Percentiles rank a stretch among this genome's conserved stretches.
These are phyloP conservation scores for Aureobasidium sp. DNA, from an alignment of 2,329 filamentous ascomycete species.

Conservation along the genomic window DNA sequence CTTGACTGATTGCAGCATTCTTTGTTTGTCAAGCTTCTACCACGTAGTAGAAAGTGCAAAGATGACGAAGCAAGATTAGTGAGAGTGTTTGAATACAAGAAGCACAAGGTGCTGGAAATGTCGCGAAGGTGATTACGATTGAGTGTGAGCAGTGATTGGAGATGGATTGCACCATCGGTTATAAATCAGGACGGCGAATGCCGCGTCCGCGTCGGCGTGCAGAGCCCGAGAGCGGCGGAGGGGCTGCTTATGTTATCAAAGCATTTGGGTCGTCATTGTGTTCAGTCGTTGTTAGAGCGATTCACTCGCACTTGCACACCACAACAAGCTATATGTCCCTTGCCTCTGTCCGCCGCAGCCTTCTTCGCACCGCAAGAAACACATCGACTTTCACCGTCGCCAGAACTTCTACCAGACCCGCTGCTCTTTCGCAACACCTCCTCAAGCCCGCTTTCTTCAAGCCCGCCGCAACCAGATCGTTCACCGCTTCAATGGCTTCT, in stretches of 20 bases:
- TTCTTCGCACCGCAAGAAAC: conserved; percentile 17
- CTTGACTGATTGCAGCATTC: neutral
- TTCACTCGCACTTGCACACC: neutral
- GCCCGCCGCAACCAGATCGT: conserved; percentile 25
- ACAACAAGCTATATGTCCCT: conserved; percentile 7
- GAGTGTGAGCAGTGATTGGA: neutral
- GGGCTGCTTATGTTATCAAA: neutral
- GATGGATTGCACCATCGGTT: neutral
- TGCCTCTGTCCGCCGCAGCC: conserved; percentile 10
- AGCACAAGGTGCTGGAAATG: neutral
- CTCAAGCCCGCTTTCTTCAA: conserved; percentile 19
- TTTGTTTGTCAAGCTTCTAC: neutral
- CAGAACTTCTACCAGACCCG: conserved; percentile 8
- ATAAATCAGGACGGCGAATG: no score
- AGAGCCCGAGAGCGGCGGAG: neutral
- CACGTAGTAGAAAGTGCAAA: neutral
- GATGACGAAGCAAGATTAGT: neutral
- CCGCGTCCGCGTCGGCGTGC: no score
- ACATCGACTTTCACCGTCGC: conserved; percentile 13
- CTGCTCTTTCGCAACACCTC: conserved; percentile 14
- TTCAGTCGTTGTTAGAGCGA: neutral
- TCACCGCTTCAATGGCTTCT: conserved; percentile 39
- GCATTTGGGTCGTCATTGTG: no score
- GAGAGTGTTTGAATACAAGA: neutral
- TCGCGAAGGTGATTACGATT: neutral